Base-by-base conservation (phyloP, 2,329 filamentous ascomycete species). In the Beauveria caledonica region DNA sequence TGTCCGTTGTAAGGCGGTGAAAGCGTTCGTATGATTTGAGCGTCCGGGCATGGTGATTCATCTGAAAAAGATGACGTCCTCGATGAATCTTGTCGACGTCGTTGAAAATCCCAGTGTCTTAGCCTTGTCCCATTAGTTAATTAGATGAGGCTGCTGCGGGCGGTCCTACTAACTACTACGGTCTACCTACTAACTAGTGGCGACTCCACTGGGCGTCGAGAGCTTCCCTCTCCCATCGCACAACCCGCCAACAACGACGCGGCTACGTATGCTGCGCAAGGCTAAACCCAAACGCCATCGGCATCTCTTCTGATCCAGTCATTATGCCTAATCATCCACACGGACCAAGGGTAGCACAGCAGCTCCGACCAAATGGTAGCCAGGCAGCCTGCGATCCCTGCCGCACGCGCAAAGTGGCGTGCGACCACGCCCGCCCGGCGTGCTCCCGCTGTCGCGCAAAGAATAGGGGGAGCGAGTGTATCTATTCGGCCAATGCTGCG, bases 391-490 rank as follows among this genome's bases (percentile, higher is more conserved):
- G 66, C 45, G 67, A 75, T 67, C 72, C 73, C 10, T 76, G 73
- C 52, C 69, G 72, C 39, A 70, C 67, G 50, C 71, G 73, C 21
- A 76, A 76, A 57, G 71, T 76, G 6, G 72, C 74, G 11, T 77
- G 75, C 64, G 74, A 77, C 60, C 72, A 76, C 59, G 64, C 65
- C 0, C 72, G 71, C 6, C 74, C 75, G 0, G 62, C 72, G 7
- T 77, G 74, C 61, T 68, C 66, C 33, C 68, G 74, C 51, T 77
- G 75, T 55, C 68, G 63, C 48, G 70, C 72, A 64, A 68, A 71
- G 40, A 71, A 69, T 23, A 67, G 71, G 40, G 62, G 65, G 23
- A 61, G 58, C 15, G 65, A 68, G 27, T 77, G 75, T 53, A 66
- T 74, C 3, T 77, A 77, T 49, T 46, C 49, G 6, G 39, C 29